Evolutionary conservation across 306 rosid species (phyloP).

Genomic region (Alnus glutinosa): DNA sequence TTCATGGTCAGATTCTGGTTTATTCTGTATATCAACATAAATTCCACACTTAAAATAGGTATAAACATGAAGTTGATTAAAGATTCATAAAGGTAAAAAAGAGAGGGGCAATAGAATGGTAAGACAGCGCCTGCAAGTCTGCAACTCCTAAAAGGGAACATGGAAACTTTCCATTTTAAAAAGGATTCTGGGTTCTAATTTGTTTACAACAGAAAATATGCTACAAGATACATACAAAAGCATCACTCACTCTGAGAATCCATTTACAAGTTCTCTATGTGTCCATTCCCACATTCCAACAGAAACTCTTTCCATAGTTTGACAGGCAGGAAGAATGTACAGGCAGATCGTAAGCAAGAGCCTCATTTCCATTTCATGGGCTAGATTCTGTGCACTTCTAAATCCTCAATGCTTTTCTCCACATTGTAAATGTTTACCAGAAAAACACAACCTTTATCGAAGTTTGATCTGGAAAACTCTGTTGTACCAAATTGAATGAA

Average conservation of each 20-base stretch:
- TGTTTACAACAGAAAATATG: background rate
- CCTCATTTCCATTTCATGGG: background rate
- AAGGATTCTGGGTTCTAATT: background rate
- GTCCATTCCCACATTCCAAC: background rate
- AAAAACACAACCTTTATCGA: slow-evolving; percentile 26
- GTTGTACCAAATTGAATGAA: slow-evolving; percentile 93
- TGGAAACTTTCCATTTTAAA: background rate
- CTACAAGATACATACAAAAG: slow-evolving; percentile 2
- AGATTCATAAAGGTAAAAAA: background rate
- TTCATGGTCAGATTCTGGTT: background rate
- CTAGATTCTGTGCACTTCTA: background rate
- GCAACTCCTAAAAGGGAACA: background rate
- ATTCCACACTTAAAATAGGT: background rate
- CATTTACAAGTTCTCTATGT: background rate
- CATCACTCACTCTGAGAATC: background rate
- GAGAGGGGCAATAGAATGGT: background rate
- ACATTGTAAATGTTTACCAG: background rate
- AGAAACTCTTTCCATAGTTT: background rate
- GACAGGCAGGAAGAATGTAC: background rate
- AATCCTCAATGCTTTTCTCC: background rate
- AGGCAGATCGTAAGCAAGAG: background rate
- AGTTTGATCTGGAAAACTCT: slow-evolving; percentile 79
- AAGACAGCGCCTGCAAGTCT: background rate
- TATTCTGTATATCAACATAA: background rate
- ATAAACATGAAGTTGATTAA: background rate